These are phyloP conservation scores for Erucastrum elatum DNA, from an alignment of 345 rosid genomes.

Conservation along the genomic window DNA sequence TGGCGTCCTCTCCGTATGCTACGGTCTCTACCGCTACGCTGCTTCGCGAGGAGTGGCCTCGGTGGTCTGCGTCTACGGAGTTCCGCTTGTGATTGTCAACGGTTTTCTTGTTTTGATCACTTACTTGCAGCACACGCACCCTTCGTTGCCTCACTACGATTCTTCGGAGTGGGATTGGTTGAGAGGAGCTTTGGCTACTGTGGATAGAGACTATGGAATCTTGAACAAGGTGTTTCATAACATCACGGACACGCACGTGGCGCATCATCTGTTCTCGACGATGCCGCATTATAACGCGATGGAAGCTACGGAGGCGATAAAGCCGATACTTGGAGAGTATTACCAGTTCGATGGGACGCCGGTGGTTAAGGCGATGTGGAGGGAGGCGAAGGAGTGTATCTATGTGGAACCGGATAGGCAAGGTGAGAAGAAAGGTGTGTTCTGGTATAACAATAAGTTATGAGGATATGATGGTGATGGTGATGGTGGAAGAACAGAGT, in stretches of 20 bases:
- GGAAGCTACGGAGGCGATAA: slow-evolving; percentile 90
- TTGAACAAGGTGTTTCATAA: slow-evolving; percentile 82
- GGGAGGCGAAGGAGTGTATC: slow-evolving; percentile 90
- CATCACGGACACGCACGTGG: slow-evolving; percentile 83
- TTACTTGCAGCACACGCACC: slow-evolving; percentile 87
- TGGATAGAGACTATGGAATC: slow-evolving; percentile 83
- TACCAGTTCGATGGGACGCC: slow-evolving; percentile 80
- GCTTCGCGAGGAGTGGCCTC: slow-evolving; percentile 61
- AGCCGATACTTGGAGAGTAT: slow-evolving; percentile 78
- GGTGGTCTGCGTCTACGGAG: slow-evolving; percentile 63
- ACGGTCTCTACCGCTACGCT: slow-evolving; percentile 55
- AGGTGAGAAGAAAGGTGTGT: slow-evolving; percentile 62
- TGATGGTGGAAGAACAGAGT: not conserved
- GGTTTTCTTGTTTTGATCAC: slow-evolving; percentile 70
- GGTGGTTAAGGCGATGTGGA: slow-evolving; percentile 64
- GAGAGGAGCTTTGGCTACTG: slow-evolving; percentile 80
- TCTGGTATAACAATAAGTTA: slow-evolving; percentile 73
- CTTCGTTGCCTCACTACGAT: slow-evolving; percentile 78
- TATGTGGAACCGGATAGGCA: slow-evolving; percentile 76
- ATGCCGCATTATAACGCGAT: slow-evolving; percentile 91
- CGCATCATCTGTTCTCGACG: slow-evolving; percentile 82
- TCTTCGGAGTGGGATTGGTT: slow-evolving; percentile 92
- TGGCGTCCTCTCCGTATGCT: slow-evolving; percentile 58
- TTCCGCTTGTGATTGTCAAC: slow-evolving; percentile 70
- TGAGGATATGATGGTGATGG: slow-evolving; percentile 30